Conservation (phyloP, 2,329 filamentous ascomycete species). For the Verticillium albo-atrum region DNA sequence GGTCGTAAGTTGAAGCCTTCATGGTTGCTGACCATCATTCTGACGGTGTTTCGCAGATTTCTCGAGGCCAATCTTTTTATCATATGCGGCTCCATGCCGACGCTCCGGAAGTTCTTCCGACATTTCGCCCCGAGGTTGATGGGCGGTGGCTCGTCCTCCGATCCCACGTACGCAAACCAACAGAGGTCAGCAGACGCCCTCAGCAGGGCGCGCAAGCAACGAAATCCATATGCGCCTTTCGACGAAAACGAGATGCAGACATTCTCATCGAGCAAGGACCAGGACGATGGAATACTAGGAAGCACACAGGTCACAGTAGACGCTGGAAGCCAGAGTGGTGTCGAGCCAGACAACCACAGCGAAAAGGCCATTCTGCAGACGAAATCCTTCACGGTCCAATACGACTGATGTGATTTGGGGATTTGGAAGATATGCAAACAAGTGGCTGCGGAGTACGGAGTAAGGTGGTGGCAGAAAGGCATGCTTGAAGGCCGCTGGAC, state of each 20-base stretch:
- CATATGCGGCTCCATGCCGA: slow-evolving; percentile 34
- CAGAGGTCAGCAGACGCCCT: background rate
- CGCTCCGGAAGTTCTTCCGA: slow-evolving; percentile 32
- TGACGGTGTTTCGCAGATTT: slow-evolving; percentile 13
- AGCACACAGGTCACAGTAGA: slow-evolving; percentile 7
- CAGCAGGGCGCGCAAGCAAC: background rate
- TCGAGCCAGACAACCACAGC: slow-evolving; percentile 14
- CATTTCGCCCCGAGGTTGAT: slow-evolving; percentile 29
- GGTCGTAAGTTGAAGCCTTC: background rate
- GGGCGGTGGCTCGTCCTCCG: slow-evolving; percentile 8
- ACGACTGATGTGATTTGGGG: background rate
- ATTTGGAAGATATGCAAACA: background rate
- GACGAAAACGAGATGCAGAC: slow-evolving; percentile 6
- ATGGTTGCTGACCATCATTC: background rate
- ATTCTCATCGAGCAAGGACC: background rate
- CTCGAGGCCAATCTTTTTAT: slow-evolving; percentile 35
- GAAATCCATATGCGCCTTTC: slow-evolving; percentile 7
- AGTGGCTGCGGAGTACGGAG: background rate
- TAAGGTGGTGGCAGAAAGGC: background rate
- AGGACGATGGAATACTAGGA: background rate
- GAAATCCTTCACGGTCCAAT: slow-evolving; percentile 16
- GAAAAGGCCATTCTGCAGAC: slow-evolving; percentile 21
- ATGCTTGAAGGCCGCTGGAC: background rate
- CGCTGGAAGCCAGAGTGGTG: slow-evolving; percentile 1
- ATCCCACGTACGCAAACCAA: background rate